A percentile compares a stretch with the other conserved stretches of the same genome.
Conservation (phyloP, 768 basidiomycete genomes). For the Pleurotus salmoneostramineus region DNA sequence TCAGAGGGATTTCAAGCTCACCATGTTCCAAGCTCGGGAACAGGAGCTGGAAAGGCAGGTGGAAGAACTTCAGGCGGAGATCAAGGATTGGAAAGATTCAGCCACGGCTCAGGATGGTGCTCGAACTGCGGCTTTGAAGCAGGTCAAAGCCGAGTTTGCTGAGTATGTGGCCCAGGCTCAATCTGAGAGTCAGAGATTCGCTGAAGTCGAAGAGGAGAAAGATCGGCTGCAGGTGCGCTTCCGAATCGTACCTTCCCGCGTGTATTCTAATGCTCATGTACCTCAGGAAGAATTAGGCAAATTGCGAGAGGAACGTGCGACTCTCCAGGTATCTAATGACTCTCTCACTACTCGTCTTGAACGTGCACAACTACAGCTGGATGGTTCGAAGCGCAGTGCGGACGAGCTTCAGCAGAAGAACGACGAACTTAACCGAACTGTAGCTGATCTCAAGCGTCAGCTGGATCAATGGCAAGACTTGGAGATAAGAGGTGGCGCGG, state of each 20-base stretch:
- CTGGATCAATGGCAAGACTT: conserved; percentile 66
- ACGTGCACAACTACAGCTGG: conserved; percentile 53
- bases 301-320: conserved; percentile 48
- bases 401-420: conserved; percentile 53
- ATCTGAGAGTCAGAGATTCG: conserved; percentile 34
- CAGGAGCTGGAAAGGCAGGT: conserved; percentile 53
- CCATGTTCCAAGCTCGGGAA: conserved; percentile 64
- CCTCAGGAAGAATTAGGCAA: conserved; percentile 30
- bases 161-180: conserved; percentile 33
- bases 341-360: conserved; percentile 49
- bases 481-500: conserved; percentile 60
- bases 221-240: conserved; percentile 41
- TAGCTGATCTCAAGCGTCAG: conserved; percentile 55
- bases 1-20: conserved; percentile 64
- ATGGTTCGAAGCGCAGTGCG: conserved; percentile 48
- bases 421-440: conserved; percentile 54
- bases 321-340: conserved; percentile 41
- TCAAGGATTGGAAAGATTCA: conserved; percentile 20
- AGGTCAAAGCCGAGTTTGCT: conserved; percentile 23
- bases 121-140: conserved; percentile 19
- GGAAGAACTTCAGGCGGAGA: conserved; percentile 46
- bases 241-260: conserved; percentile 6
- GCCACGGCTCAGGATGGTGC: conserved; percentile 9
- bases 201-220: conserved; percentile 35
- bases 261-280: background rate